A percentile compares a stretch with the other conserved stretches of the same genome.
Evolutionary conservation across 176 grass and related monocot genomes (phyloP).

Genomic region (Cenchrus fungigraminus): DNA sequence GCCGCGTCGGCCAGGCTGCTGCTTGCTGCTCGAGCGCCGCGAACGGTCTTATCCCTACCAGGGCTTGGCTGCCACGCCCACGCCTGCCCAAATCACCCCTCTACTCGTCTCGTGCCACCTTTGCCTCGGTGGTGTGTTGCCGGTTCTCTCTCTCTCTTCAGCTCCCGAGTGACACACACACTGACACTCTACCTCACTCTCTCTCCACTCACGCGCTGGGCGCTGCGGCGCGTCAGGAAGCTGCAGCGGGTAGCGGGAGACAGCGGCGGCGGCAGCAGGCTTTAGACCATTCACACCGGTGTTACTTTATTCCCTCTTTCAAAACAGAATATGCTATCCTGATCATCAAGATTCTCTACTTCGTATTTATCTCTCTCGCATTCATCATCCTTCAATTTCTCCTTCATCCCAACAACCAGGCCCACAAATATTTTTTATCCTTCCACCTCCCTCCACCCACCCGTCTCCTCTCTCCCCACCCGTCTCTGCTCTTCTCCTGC

Average conservation of each 20-base stretch:
- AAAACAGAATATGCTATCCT: no score
- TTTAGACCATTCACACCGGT: not conserved
- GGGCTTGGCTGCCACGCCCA: not conserved
- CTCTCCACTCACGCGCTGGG: constrained; percentile 35
- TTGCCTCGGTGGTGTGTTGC: constrained; percentile 10
- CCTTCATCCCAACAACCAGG: no score
- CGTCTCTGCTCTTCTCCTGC: no score
- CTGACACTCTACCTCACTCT: not conserved
- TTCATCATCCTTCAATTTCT: no score
- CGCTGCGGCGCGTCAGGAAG: constrained; percentile 13
- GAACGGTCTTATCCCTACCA: constrained; percentile 24
- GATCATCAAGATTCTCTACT: no score
- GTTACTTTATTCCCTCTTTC: no score
- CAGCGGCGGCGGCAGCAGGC: constrained; percentile 43
- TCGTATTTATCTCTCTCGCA: no score
- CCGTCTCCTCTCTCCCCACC: no score
- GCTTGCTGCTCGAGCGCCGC: constrained; percentile 6
- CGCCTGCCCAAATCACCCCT: not conserved
- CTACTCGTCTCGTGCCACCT: not conserved
- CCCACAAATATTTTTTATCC: no score
- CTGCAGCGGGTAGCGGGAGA: constrained; percentile 7
- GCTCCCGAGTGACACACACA: not conserved
- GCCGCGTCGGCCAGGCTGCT: not conserved
- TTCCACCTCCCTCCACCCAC: no score
- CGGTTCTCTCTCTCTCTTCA: not conserved